These are phyloP conservation scores for Backusella macrospora DNA, from an alignment of 192 early-diverging fungal species.

Conservation along the genomic window DNA sequence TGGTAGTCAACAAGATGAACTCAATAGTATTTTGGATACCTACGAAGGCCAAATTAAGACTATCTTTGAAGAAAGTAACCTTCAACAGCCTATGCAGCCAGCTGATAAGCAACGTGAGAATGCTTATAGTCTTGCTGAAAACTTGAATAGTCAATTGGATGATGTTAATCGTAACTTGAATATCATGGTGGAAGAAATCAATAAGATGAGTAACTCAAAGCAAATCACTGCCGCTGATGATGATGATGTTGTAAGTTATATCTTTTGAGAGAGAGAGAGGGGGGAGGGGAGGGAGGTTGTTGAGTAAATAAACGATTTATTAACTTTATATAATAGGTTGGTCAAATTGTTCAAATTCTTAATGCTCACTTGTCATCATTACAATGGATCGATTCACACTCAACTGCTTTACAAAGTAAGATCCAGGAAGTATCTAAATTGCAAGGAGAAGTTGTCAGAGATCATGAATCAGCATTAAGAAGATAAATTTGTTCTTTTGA, in stretches of 20 bases:
- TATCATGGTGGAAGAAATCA: conserved; percentile 87
- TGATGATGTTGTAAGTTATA: conserved; percentile 46
- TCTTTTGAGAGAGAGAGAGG: no score
- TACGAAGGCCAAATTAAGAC: conserved; percentile 75
- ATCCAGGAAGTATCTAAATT: conserved; percentile 55
- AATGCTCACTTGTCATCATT: conserved; percentile 90
- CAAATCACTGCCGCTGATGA: conserved; percentile 35
- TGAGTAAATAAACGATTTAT: background rate
- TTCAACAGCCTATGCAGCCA: conserved; percentile 49
- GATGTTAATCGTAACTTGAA: conserved; percentile 80
- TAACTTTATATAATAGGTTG: conserved; percentile 39
- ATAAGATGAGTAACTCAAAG: conserved; percentile 54
- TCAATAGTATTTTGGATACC: conserved; percentile 74
- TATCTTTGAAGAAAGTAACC: conserved; percentile 48
- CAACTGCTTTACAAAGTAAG: conserved; percentile 57
- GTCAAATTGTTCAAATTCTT: conserved; percentile 87
- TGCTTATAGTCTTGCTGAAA: conserved; percentile 84
- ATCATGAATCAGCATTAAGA: conserved; percentile 18
- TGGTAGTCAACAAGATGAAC: conserved; percentile 82
- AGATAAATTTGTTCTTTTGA: conserved; percentile 10
- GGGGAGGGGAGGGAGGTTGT: no score
- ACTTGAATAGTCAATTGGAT: conserved; percentile 86
- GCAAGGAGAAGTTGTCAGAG: conserved; percentile 40
- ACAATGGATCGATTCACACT: conserved; percentile 88
- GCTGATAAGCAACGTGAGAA: conserved; percentile 88